Evolutionary conservation across 768 basidiomycete genomes (phyloP), one percentile per base, ranked within the genome.

Genomic region (Omphalotus guepiniiformis): DNA sequence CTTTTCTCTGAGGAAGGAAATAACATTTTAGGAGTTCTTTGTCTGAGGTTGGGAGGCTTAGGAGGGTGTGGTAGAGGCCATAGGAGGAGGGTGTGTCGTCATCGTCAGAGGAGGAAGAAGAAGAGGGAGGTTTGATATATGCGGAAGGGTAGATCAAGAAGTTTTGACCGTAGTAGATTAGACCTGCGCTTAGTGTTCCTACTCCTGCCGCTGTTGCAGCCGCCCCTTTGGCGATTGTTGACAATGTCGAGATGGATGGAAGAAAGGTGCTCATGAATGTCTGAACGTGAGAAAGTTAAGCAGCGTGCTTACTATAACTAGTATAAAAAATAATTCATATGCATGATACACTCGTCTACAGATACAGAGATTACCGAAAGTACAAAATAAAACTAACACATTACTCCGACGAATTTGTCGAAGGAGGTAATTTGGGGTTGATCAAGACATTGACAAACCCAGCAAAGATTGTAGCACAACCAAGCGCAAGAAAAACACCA

Each of bases 401-500:
- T n/a, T n/a, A n/a, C n/a, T n/a, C n/a, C n/a, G n/a, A n/a, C n/a
- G n/a, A n/a, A n/a, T n/a, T n/a, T n/a, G n/a, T n/a, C n/a, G n/a
- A n/a, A 22, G 8, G 12, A 22, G 42, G 42, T 44, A 44, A 21
- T 19, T 30, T 29, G 4, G 57, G 61, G 28, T 69, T 60, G 5
- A 57, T 48, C 9, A 62, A 29, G 12, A 69, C 50, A 40, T 59
- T 62, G 1, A 70, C 57, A 44, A 57, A 55, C 2, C 55, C 53
- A 1, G 65, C 54, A 25, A 65, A 70, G 23, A 59, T 19, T 0
- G 39, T 9, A 3, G 61, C 63, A 47, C 45, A 56, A 1, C 42
- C 40, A 27, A 58, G 49, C 2, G 63, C 61, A 2, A 74, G 55
- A 7, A 47, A 53, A 0, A 69, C 59, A 1, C 63, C 72, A 0